These are phyloP conservation scores for Xylaria venustula DNA, from an alignment of 495 filamentous ascomycete species.

Conservation along the genomic window DNA sequence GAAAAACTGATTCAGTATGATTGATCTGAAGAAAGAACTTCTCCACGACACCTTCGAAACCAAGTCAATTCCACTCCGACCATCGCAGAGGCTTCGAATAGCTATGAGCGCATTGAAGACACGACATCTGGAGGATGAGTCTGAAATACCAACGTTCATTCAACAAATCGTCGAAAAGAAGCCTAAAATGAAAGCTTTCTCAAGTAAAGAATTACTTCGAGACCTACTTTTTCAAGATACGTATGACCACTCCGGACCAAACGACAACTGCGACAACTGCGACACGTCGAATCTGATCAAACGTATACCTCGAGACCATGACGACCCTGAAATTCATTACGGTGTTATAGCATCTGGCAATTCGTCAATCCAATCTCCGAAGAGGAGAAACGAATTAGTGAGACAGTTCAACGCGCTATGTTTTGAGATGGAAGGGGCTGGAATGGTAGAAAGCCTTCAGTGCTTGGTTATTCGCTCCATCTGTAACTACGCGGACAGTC, in stretches of 20 bases:
- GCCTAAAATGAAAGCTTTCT: neutral
- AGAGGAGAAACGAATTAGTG: neutral
- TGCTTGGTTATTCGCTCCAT: constrained; percentile 34
- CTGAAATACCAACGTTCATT: neutral
- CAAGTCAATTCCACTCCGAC: constrained; percentile 27
- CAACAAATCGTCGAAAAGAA: neutral
- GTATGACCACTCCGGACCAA: neutral
- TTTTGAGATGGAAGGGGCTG: constrained; percentile 36
- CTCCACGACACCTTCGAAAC: constrained; percentile 26
- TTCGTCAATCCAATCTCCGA: neutral
- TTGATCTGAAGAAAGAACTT: constrained; percentile 39
- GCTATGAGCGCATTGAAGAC: neutral
- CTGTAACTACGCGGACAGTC: constrained; percentile 37
- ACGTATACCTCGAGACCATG: neutral
- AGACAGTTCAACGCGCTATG: neutral
- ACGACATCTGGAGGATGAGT: neutral
- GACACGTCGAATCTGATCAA: neutral
- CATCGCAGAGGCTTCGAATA: neutral
- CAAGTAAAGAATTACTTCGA: neutral
- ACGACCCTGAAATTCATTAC: neutral
- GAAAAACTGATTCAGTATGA: constrained; percentile 43
- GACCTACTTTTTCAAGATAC: neutral
- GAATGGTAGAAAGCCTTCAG: constrained; percentile 22
- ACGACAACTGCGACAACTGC: neutral
- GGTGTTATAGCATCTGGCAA: neutral